These are phyloP conservation scores for Hippophae gyantsensis DNA, from an alignment of 306 rosid species.

Conservation along the genomic window DNA sequence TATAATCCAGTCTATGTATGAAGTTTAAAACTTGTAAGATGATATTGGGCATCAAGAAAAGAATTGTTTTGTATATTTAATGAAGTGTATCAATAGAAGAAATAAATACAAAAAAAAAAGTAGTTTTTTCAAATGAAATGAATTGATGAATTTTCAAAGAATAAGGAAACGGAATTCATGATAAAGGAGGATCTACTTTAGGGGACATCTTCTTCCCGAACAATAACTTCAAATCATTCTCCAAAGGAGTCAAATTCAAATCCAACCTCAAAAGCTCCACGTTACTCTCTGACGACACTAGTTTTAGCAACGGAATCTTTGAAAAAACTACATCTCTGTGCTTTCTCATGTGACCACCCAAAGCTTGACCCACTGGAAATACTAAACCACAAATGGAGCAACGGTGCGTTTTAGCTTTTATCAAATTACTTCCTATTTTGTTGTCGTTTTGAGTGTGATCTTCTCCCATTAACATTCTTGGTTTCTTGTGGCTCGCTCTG, in stretches of 20 bases:
- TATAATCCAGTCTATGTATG: no score
- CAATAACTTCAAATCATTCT: constrained; percentile 61
- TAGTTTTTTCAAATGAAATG: no score
- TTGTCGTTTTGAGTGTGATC: neutral
- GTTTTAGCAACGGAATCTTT: constrained; percentile 27
- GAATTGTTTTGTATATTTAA: no score
- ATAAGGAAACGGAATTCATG: neutral
- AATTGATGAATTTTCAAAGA: neutral
- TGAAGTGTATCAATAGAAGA: no score
- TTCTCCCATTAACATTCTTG: constrained; percentile 12
- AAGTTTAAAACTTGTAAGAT: no score
- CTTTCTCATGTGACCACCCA: constrained; percentile 87
- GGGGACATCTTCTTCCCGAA: constrained; percentile 58
- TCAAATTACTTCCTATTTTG: constrained; percentile 7
- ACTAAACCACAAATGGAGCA: constrained; percentile 58
- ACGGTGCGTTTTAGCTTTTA: constrained; percentile 36
- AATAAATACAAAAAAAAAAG: no score
- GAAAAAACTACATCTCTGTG: constrained; percentile 34
- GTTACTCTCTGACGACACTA: constrained; percentile 46
- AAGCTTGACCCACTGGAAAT: constrained; percentile 70
- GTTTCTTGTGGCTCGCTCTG: constrained; percentile 72
- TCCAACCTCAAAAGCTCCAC: constrained; percentile 47
- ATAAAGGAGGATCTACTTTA: constrained; percentile 26
- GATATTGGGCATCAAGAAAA: no score
- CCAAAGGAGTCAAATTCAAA: constrained; percentile 70